Evolutionary conservation across 1,284 basidiomycete species (phyloP).

Genomic region (Singerocomus inundabilis): DNA sequence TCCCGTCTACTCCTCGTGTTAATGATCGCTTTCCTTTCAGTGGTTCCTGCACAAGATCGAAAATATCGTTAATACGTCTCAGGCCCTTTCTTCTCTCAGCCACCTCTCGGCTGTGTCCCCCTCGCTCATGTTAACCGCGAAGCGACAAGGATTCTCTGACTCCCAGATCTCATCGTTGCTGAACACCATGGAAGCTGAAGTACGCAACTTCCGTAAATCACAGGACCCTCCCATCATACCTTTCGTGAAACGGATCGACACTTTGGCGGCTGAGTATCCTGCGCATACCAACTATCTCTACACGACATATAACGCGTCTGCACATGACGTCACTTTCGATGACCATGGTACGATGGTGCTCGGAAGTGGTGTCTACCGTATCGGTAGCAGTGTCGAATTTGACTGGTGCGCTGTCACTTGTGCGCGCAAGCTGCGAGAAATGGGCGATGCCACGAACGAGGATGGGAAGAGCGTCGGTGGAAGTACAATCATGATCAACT

Average conservation of each 20-base stretch:
- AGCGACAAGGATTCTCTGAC: conserved; percentile 95
- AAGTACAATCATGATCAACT: conserved; percentile 97
- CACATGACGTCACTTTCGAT: conserved; percentile 95
- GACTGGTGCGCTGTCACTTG: conserved; percentile 99
- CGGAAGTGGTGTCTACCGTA: conserved; percentile 98
- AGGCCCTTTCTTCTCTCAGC: conserved; percentile 66
- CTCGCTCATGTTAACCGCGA: conserved; percentile 80
- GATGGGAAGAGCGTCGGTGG: conserved; percentile 24
- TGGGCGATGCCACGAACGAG: conserved; percentile 64
- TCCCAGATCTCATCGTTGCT: conserved; percentile 84
- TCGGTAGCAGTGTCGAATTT: conserved; percentile 98
- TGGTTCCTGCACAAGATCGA: conserved; percentile 99
- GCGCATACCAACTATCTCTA: conserved; percentile 99
- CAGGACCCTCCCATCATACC: conserved; percentile 76
- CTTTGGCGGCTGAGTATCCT: conserved; percentile 97
- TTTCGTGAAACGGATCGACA: conserved; percentile 99
- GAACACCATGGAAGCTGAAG: conserved; percentile 67
- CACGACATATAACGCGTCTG: conserved; percentile 97
- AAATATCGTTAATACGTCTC: conserved; percentile 90
- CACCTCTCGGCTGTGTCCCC: conserved; percentile 63
- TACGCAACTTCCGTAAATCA: conserved; percentile 85
- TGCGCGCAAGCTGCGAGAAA: conserved; percentile 85
- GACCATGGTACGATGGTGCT: conserved; percentile 99
- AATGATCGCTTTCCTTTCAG: conserved; percentile 34
- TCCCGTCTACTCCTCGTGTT: background rate